Base-by-base conservation (phyloP, 2,329 filamentous ascomycete genomes). In the Paraphoma sp. region DNA sequence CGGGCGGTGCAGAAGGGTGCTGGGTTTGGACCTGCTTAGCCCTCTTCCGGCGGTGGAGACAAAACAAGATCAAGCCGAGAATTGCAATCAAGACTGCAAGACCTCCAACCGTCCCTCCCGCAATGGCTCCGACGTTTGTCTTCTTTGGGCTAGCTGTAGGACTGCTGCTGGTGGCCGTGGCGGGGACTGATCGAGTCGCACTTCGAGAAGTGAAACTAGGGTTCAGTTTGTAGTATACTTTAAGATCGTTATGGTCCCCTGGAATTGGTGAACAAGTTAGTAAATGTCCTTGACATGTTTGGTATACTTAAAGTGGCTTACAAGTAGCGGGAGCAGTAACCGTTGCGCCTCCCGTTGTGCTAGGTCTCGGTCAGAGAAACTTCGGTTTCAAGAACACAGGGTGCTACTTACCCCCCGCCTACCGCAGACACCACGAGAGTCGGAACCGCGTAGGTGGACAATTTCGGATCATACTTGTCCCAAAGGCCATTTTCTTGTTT, bases 361-460 rank as follows among this genome's bases (percentile, higher is more conserved):
- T 79, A 46, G 29, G 3, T 10, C 33, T 10, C 14, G 45, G 30
- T 41, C 3, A 14, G 33, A 29, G 47, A 72, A 54, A 70, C 63
- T 44, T 8, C 74, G 64, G 9, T 70, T 11, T 28, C 17, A 30
- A 33, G 18, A 30, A 30, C 11, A 48, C 10, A n/a, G 6, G 14
- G 40, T 10, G n/a, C 45, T 10, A 64, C 73, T 45, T 65, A 76
- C 74, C 69, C 73, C 42, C 76, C 76, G 18, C 76, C 76, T 38
- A 88, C 78, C 4, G 78, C 80, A 38, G 79, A 69, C 33, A 82
- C 70, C 9, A 88, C 76, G 28, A 79, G 79, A 6, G 78, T 73
- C 4, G 86, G 86, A 4, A 88, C 84, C n/a, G 70, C 67, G 67
- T 88, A 87, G 6, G 72, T 73, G 7, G 81, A 81, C 10, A 86